These are phyloP conservation scores for Mycena sanguinolenta DNA, from an alignment of 768 basidiomycete species.

Conservation along the genomic window DNA sequence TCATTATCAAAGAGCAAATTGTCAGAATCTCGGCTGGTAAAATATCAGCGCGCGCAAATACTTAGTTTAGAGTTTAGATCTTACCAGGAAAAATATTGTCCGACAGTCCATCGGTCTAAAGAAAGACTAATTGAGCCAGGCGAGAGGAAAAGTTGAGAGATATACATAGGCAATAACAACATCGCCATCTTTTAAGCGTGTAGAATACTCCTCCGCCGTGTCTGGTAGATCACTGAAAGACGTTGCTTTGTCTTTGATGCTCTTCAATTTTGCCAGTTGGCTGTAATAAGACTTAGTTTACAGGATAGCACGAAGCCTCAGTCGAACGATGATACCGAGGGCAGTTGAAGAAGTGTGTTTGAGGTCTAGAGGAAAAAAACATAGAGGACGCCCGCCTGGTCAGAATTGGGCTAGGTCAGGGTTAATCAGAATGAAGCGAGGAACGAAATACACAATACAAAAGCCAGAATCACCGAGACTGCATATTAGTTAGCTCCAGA, in stretches of 20 bases:
- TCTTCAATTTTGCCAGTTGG: slow-evolving; percentile 67
- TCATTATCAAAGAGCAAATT: slow-evolving; percentile 76
- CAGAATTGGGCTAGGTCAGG: background rate
- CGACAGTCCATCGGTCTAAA: slow-evolving; percentile 67
- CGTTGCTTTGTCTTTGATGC: slow-evolving; percentile 58
- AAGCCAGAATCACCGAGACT: slow-evolving; percentile 29
- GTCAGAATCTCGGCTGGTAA: slow-evolving; percentile 68
- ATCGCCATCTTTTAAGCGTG: slow-evolving; percentile 64
- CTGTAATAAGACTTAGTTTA: slow-evolving; percentile 50
- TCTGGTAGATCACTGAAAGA: slow-evolving; percentile 59
- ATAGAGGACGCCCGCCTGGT: slow-evolving; percentile 69
- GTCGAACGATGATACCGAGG: slow-evolving; percentile 56
- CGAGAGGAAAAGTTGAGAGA: slow-evolving; percentile 13
- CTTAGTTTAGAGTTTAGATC: too few relatives aligned
- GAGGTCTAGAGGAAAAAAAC: slow-evolving; percentile 47
- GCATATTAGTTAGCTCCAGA: slow-evolving; percentile 17
- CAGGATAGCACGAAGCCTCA: slow-evolving; percentile 34
- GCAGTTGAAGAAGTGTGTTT: slow-evolving; percentile 71
- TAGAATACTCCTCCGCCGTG: slow-evolving; percentile 60
- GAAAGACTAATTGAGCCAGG: slow-evolving; percentile 6
- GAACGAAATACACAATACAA: background rate
- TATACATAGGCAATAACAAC: slow-evolving; percentile 64
- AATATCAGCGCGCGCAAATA: background rate
- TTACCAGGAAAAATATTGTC: slow-evolving; percentile 71
- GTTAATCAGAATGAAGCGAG: background rate